Evolutionary conservation across 1,284 basidiomycete species (phyloP).

Genomic region (Boletus mariae): DNA sequence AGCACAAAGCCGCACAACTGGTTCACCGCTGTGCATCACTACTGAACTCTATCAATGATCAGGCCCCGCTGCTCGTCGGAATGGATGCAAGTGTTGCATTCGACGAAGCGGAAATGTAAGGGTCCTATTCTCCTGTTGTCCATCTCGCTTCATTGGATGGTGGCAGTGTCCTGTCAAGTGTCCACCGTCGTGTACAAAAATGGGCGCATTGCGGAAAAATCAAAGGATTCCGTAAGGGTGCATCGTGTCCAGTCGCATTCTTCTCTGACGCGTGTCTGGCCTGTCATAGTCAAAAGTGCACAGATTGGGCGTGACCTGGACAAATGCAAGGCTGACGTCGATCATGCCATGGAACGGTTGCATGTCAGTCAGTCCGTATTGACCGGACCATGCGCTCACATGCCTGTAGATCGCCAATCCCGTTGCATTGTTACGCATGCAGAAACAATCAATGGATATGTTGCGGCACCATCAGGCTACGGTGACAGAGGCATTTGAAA

Average conservation of each 20-base stretch:
- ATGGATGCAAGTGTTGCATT: conserved; percentile 38
- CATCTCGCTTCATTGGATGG: neutral
- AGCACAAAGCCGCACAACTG: conserved; percentile 43
- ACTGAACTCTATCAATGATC: conserved; percentile 38
- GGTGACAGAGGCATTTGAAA: conserved; percentile 36
- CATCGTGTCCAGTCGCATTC: neutral
- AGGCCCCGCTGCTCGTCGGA: conserved; percentile 35
- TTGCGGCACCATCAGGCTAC: conserved; percentile 34
- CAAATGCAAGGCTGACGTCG: conserved; percentile 39
- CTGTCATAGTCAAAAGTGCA: conserved; percentile 38
- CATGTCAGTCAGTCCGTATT: conserved; percentile 32
- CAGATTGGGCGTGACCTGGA: conserved; percentile 46
- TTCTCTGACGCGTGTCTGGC: conserved; percentile 4
- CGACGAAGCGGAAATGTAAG: conserved; percentile 45
- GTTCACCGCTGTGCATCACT: conserved; percentile 40
- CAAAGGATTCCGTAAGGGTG: conserved; percentile 37
- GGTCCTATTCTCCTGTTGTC: neutral
- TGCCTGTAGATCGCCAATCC: conserved; percentile 35
- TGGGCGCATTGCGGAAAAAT: conserved; percentile 39
- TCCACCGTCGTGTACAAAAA: conserved; percentile 35
- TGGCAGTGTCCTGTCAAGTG: conserved; percentile 38
- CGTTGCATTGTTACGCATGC: conserved; percentile 32
- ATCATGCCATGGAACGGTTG: conserved; percentile 39
- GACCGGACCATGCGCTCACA: conserved; percentile 1
- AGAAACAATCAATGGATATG: conserved; percentile 35